phyloP scores from a whole-genome alignment of 2,329 filamentous ascomycete species.

The Aureobasidium sp. region DNA sequence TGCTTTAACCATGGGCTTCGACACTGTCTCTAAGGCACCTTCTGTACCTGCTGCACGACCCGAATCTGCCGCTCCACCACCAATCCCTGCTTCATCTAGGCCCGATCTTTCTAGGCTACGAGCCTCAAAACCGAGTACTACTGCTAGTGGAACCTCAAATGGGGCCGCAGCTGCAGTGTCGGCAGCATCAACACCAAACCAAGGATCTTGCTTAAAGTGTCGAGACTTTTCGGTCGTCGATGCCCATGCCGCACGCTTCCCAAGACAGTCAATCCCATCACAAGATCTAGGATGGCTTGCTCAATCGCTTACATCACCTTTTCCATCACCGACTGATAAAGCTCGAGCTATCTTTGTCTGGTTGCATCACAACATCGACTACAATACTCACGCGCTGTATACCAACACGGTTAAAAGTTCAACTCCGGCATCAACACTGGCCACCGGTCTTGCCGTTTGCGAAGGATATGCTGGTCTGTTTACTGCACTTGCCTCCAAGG shows the following conservation, averaged over 20 bases:
- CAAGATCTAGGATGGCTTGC: slow-evolving; percentile 63
- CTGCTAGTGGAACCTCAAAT: slow-evolving; percentile 22
- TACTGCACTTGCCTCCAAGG: slow-evolving; percentile 65
- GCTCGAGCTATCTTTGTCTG: slow-evolving; percentile 89
- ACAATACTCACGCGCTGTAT: slow-evolving; percentile 76
- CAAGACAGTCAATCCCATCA: slow-evolving; percentile 62
- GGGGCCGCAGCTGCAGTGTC: slow-evolving; percentile 16
- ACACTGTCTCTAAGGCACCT: slow-evolving; percentile 27
- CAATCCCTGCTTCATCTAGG: slow-evolving; percentile 46
- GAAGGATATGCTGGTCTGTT: slow-evolving; percentile 84
- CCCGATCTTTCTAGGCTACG: slow-evolving; percentile 51
- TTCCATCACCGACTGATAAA: slow-evolving; percentile 85
- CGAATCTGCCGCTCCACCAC: slow-evolving; percentile 32
- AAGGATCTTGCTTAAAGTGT: slow-evolving; percentile 63
- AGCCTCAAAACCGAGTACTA: slow-evolving; percentile 40
- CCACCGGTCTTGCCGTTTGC: slow-evolving; percentile 76
- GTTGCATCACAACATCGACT: slow-evolving; percentile 88
- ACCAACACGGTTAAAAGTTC: slow-evolving; percentile 56
- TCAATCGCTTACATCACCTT: slow-evolving; percentile 66
- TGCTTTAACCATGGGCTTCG: slow-evolving; percentile 41
- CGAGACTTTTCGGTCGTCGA: slow-evolving; percentile 83
- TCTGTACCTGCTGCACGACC: slow-evolving; percentile 15
- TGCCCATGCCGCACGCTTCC: slow-evolving; percentile 66
- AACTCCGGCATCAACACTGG: slow-evolving; percentile 64
- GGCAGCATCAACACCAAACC: slow-evolving; percentile 17